Evolutionary conservation across 371 early-diverging fungal species (phyloP).

Genomic region (Apophysomyces elegans): DNA sequence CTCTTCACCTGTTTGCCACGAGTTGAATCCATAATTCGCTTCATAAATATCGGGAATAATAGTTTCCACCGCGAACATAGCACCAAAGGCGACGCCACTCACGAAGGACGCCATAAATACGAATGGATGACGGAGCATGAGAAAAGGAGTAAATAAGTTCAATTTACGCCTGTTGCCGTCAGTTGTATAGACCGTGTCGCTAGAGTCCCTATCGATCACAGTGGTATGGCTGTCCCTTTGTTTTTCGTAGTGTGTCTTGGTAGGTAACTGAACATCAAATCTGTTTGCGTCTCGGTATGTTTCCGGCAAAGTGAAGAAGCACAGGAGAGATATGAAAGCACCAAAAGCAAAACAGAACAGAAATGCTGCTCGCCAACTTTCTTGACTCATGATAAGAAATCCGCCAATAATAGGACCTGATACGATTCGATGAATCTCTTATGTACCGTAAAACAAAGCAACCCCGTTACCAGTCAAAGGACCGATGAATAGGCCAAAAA

Average conservation of each 20-base stretch:
- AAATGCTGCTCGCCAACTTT: constrained; percentile 66
- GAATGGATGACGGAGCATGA: constrained; percentile 51
- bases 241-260: neutral
- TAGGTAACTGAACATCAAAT: constrained; percentile 18
- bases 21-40: constrained; percentile 34
- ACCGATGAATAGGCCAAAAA: constrained; percentile 58
- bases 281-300: constrained; percentile 53
- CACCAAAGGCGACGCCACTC: constrained; percentile 55
- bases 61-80: constrained; percentile 52
- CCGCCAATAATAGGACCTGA: constrained; percentile 43
- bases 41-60: constrained; percentile 42
- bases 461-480: constrained; percentile 40
- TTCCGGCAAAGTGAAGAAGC: constrained; percentile 64
- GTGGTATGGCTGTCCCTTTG: neutral
- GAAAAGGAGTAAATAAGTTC: constrained; percentile 34
- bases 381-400: constrained; percentile 35
- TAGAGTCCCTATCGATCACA: neutral
- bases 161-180: constrained; percentile 6
- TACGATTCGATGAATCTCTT: constrained; percentile 34
- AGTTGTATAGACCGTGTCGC: neutral
- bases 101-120: constrained; percentile 50
- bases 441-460: constrained; percentile 45
- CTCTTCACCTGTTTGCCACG: constrained; percentile 42
- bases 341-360: constrained; percentile 64
- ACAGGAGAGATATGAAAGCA: constrained; percentile 42